Evolutionary conservation across 129 eudicot genomes (phyloP).

Genomic region (Tagetes erecta): DNA sequence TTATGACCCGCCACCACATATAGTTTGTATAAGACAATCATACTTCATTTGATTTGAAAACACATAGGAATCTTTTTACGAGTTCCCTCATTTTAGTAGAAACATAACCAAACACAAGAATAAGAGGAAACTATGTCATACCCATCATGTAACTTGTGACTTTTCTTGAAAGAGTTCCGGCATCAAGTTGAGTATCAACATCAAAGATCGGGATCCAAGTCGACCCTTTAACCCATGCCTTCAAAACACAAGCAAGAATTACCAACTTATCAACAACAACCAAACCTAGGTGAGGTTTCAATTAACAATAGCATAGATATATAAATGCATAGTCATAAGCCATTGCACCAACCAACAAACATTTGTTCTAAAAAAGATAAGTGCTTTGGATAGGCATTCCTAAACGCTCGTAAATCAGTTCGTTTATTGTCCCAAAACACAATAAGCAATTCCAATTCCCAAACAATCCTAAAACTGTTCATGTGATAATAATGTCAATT

Average conservation of each 20-base stretch:
- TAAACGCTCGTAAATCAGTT: not conserved
- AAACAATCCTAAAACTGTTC: not conserved
- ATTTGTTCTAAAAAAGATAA: not conserved
- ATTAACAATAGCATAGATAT: not conserved
- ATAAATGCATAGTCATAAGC: too few species aligned
- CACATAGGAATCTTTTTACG: too few species aligned
- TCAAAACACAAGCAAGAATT: slow-evolving; percentile 29
- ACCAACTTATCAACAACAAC: slow-evolving; percentile 7
- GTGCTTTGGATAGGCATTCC: not conserved
- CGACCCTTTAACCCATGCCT: slow-evolving; percentile 99
- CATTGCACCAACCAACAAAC: too few species aligned
- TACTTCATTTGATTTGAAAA: not conserved
- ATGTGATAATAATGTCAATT: not conserved
- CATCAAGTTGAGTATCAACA: slow-evolving; percentile 57
- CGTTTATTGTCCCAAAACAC: not conserved
- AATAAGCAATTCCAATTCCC: slow-evolving; percentile 6
- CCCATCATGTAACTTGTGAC: slow-evolving; percentile 88
- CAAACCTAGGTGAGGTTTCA: slow-evolving; percentile 7
- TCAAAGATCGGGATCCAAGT: slow-evolving; percentile 96
- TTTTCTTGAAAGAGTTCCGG: slow-evolving; percentile 74
- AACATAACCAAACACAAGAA: slow-evolving; percentile 17
- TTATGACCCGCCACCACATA: too few species aligned
- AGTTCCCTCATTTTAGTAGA: not conserved
- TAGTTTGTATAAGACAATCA: not conserved
- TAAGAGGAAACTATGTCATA: slow-evolving; percentile 33